Conservation (phyloP, 345 rosid genomes). For the Lepidium sativum region DNA sequence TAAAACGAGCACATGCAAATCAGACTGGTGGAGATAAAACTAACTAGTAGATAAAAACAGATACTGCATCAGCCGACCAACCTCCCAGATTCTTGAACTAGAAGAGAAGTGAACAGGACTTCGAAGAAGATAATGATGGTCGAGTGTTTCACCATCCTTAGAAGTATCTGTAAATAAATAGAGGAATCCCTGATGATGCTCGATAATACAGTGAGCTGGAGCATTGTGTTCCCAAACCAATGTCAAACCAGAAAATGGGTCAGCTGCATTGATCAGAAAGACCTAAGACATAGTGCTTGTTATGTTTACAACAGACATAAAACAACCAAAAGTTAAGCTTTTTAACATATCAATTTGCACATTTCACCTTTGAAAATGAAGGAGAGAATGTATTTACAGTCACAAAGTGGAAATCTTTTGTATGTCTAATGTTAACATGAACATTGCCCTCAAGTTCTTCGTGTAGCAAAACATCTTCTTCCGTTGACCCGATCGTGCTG, state of each 20-base stretch:
- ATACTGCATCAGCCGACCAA: conserved; percentile 26
- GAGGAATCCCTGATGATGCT: conserved; percentile 84
- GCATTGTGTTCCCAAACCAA: conserved; percentile 83
- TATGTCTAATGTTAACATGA: conserved; percentile 58
- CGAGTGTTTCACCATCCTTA: conserved; percentile 43
- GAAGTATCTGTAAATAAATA: conserved; percentile 84
- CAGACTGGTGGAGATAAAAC: not conserved
- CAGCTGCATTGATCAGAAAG: conserved; percentile 88
- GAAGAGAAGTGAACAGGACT: conserved; percentile 41
- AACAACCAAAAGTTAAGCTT: not conserved
- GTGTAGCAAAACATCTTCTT: conserved; percentile 73
- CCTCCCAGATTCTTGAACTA: conserved; percentile 74
- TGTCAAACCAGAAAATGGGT: conserved; percentile 68
- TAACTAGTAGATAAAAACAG: not conserved
- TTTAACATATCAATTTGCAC: not conserved
- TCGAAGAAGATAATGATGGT: conserved; percentile 77
- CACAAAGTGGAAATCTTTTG: conserved; percentile 77
- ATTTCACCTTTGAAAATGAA: conserved; percentile 63
- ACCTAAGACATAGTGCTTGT: conserved; percentile 60
- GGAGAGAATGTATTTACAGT: conserved; percentile 64
- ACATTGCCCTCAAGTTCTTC: conserved; percentile 69
- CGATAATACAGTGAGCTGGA: conserved; percentile 72
- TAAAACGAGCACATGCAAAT: not conserved
- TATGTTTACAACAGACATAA: conserved; percentile 3
- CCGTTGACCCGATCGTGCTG: conserved; percentile 86